Conservation (phyloP, 768 basidiomycete species). For the Agaricus subrufescens region DNA sequence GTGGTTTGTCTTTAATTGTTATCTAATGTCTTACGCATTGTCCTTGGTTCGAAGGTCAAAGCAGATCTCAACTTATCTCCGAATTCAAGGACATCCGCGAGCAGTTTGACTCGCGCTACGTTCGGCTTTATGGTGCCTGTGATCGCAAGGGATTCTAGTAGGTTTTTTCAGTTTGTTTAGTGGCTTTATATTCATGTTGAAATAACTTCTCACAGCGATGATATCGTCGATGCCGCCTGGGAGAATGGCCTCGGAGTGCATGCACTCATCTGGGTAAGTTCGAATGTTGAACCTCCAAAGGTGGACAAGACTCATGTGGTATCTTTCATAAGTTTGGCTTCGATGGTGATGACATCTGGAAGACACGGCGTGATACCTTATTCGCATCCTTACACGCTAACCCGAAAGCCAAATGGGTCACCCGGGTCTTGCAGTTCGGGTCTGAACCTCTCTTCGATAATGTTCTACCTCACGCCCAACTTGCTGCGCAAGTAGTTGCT, state of each 20-base stretch:
- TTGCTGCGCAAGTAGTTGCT: slow-evolving; percentile 40
- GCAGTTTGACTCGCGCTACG: slow-evolving; percentile 49
- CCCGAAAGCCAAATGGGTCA: slow-evolving; percentile 48
- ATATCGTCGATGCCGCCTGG: slow-evolving; percentile 56
- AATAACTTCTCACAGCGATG: slow-evolving; percentile 24
- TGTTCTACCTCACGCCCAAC: slow-evolving; percentile 36
- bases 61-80: slow-evolving; percentile 28
- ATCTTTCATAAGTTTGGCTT: slow-evolving; percentile 27
- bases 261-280: slow-evolving; percentile 53
- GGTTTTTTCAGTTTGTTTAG: not conserved
- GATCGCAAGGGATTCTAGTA: slow-evolving; percentile 32
- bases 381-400: slow-evolving; percentile 40
- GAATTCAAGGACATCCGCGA: slow-evolving; percentile 54
- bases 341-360: slow-evolving; percentile 36
- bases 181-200: not conserved
- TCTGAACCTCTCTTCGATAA: slow-evolving; percentile 53
- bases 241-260: slow-evolving; percentile 48
- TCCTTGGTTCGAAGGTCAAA: slow-evolving; percentile 37
- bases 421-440: slow-evolving; percentile 53
- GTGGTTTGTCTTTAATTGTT: slow-evolving; percentile 13
- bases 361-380: slow-evolving; percentile 37
- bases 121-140: slow-evolving; percentile 38
- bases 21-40: not conserved
- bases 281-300: not conserved
- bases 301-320: not conserved